Evolutionary conservation across 2,329 filamentous ascomycete genomes (phyloP).

Genomic region (Hymenoscyphus albidus): DNA sequence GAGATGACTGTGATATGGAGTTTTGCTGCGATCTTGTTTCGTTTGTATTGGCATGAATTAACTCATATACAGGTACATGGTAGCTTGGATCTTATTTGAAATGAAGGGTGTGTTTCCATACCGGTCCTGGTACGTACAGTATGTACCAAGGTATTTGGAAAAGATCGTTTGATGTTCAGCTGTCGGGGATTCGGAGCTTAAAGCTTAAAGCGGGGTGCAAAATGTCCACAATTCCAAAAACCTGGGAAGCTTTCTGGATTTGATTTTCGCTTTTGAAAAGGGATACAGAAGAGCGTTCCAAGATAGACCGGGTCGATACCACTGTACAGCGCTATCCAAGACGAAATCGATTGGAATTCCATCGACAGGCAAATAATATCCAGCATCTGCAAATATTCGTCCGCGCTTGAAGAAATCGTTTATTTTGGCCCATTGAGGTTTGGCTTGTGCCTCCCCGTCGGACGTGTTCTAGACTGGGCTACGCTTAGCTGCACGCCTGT

Average conservation of each 20-base stretch:
- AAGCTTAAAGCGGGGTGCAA: background rate
- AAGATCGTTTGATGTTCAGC: background rate
- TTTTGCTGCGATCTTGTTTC: background rate
- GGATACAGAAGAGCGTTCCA: background rate
- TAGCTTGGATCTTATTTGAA: background rate
- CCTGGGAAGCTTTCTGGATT: background rate
- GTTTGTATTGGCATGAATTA: background rate
- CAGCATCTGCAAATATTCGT: background rate
- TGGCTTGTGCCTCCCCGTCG: slow-evolving; percentile 9
- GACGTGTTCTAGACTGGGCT: slow-evolving; percentile 18
- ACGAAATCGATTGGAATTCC: background rate
- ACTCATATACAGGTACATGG: background rate
- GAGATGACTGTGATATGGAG: background rate
- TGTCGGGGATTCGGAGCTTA: slow-evolving; percentile 1
- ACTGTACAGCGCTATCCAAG: background rate
- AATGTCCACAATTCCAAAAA: background rate
- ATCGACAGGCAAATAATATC: slow-evolving; percentile 4
- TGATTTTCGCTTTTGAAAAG: background rate
- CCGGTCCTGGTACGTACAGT: background rate
- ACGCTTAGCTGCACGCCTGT: slow-evolving; percentile 2
- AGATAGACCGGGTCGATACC: background rate
- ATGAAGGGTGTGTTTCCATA: background rate
- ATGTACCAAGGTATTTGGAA: background rate
- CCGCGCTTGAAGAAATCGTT: slow-evolving; percentile 15
- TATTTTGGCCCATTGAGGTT: slow-evolving; percentile 24